Percentiles rank a stretch among this genome's conserved stretches.
phyloP scores from a whole-genome alignment of 2,329 filamentous ascomycete species.

The Aspergillus aculeatinus region DNA sequence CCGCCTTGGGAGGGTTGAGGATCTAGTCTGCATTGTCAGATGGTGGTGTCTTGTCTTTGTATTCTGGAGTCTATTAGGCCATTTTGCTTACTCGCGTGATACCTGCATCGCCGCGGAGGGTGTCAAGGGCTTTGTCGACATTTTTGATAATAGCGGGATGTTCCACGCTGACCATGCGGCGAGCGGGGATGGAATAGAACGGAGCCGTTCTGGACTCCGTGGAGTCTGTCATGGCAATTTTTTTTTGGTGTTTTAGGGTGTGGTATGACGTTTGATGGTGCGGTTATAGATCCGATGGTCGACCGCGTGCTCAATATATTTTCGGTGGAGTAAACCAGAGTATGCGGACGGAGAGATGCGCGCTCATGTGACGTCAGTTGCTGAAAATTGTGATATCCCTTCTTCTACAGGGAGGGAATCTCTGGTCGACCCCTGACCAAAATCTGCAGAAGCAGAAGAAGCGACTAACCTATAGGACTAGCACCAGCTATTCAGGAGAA shows the following conservation, averaged over 20 bases:
- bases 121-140: constrained; percentile 62
- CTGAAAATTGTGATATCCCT: neutral
- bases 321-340: neutral
- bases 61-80: neutral
- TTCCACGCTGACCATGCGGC: constrained; percentile 61
- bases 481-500: neutral
- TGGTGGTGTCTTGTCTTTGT: too few relatives aligned
- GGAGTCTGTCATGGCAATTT: constrained; percentile 22
- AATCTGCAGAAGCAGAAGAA: neutral
- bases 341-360: neutral
- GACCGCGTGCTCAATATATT: neutral
- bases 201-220: constrained; percentile 40
- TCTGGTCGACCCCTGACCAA: too few relatives aligned
- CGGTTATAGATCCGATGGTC: neutral
- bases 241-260: neutral
- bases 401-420: neutral
- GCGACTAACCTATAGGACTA: too few relatives aligned
- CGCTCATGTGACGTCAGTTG: neutral
- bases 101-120: constrained; percentile 57
- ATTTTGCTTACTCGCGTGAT: constrained; percentile 50
- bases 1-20: constrained; percentile 45
- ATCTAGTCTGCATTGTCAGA: constrained; percentile 37
- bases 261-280: neutral
- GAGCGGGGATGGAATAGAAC: constrained; percentile 52
- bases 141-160: constrained; percentile 67